These are phyloP conservation scores for Citrus cavaleriei DNA, from an alignment of 345 rosid species.

Conservation along the genomic window DNA sequence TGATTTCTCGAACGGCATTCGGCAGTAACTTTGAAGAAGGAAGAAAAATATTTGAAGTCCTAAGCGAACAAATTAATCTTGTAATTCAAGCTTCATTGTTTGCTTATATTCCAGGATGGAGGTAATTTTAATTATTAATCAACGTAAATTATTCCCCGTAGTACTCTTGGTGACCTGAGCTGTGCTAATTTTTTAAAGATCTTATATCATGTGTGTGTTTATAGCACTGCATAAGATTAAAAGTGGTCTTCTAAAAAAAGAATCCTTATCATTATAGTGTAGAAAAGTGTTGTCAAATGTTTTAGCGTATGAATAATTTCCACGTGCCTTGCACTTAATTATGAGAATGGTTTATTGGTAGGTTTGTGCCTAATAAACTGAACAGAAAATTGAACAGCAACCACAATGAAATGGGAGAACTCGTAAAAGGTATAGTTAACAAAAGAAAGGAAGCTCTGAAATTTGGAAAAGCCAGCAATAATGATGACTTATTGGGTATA, in stretches of 20 bases:
- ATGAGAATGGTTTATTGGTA: not conserved
- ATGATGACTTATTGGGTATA: constrained; percentile 38
- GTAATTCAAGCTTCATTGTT: constrained; percentile 23
- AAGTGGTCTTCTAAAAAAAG: no score
- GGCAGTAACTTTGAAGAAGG: constrained; percentile 77
- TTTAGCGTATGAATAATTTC: not conserved
- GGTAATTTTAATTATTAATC: constrained; percentile 28
- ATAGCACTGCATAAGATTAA: no score
- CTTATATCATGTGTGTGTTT: no score
- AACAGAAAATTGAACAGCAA: constrained; percentile 28
- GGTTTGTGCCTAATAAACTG: constrained; percentile 36
- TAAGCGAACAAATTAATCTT: constrained; percentile 38
- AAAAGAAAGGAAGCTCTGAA: constrained; percentile 36
- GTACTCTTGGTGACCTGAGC: no score
- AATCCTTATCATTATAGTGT: no score
- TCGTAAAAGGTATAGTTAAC: constrained; percentile 26
- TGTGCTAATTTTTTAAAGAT: no score
- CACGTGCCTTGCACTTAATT: not conserved
- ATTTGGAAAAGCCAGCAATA: constrained; percentile 19
- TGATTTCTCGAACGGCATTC: constrained; percentile 49
- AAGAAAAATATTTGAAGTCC: constrained; percentile 51
- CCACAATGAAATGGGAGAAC: constrained; percentile 22
- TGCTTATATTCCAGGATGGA: constrained; percentile 54
- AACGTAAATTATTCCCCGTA: not conserved
- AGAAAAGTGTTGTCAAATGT: no score